These are phyloP conservation scores for Paecilomyces sp. DNA, from an alignment of 2,329 filamentous ascomycete genomes.

Conservation along the genomic window DNA sequence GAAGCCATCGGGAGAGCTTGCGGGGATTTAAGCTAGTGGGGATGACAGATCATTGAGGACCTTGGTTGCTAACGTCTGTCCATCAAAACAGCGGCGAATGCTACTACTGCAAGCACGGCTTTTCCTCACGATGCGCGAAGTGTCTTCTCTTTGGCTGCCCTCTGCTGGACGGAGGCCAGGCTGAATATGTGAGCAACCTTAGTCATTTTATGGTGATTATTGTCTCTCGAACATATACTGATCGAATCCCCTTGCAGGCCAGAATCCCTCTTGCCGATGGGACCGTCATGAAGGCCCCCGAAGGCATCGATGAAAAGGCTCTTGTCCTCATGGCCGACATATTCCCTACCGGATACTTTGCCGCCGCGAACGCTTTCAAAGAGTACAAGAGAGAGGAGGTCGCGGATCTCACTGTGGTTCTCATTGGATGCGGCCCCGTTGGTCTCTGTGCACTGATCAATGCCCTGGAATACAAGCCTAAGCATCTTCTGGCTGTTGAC, in stretches of 20 bases:
- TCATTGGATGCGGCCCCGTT: slow-evolving; percentile 80
- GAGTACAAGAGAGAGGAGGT: slow-evolving; percentile 52
- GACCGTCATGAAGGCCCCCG: slow-evolving; percentile 68
- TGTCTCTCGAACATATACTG: not conserved
- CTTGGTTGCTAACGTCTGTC: slow-evolving; percentile 2
- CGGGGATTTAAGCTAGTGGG: not conserved
- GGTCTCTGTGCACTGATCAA: slow-evolving; percentile 78
- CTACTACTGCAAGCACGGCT: slow-evolving; percentile 75
- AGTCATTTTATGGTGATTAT: slow-evolving; percentile 10
- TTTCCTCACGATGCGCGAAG: slow-evolving; percentile 69
- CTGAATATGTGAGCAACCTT: slow-evolving; percentile 55
- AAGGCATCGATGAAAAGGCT: slow-evolving; percentile 63
- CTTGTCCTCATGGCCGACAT: slow-evolving; percentile 89
- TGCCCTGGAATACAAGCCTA: slow-evolving; percentile 67
- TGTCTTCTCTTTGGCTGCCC: slow-evolving; percentile 63
- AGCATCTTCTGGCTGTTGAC: slow-evolving; percentile 71
- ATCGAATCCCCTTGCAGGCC: slow-evolving; percentile 38
- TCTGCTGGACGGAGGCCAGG: slow-evolving; percentile 68
- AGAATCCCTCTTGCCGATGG: slow-evolving; percentile 74
- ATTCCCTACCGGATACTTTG: slow-evolving; percentile 79
- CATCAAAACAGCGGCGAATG: slow-evolving; percentile 52
- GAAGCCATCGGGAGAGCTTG: not conserved
- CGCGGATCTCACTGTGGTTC: slow-evolving; percentile 62
- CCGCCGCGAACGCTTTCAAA: slow-evolving; percentile 69
- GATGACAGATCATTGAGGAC: slow-evolving; percentile 2